Conservation (phyloP, 495 filamentous ascomycete genomes). For the Lineolata rhizophorae region DNA sequence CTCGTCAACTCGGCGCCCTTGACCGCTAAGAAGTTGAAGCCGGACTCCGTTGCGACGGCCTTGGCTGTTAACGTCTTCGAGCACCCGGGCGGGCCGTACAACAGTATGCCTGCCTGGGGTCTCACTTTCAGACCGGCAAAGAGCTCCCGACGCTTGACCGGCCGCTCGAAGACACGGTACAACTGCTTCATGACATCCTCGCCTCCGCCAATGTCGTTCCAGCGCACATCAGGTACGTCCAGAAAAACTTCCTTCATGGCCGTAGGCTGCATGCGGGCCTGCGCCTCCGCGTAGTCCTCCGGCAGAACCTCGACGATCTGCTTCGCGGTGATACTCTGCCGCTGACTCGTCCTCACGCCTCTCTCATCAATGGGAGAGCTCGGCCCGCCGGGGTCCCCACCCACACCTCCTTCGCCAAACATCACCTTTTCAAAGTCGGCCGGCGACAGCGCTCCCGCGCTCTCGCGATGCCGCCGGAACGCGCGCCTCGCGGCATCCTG, state of each 20-base stretch:
- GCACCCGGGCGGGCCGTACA: conserved; percentile 90
- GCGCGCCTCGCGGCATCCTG: conserved; percentile 13
- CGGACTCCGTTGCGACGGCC: conserved; percentile 76
- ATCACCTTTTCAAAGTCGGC: conserved; percentile 1
- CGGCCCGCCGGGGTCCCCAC: background rate
- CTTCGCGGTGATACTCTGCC: background rate
- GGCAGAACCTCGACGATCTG: background rate
- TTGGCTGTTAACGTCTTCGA: conserved; percentile 90
- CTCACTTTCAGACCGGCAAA: conserved; percentile 36
- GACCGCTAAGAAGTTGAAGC: conserved; percentile 85
- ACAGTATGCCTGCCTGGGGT: conserved; percentile 61
- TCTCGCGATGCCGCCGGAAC: conserved; percentile 5
- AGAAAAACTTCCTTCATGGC: conserved; percentile 83
- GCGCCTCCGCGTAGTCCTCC: conserved; percentile 30
- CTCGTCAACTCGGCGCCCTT: conserved; percentile 91
- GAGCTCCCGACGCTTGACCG: conserved; percentile 38
- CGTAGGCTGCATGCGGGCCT: conserved; percentile 44
- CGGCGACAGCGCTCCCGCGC: conserved; percentile 4
- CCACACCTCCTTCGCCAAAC: background rate
- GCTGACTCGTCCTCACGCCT: background rate
- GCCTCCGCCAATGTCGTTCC: conserved; percentile 82
- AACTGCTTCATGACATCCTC: conserved; percentile 53
- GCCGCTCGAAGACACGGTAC: conserved; percentile 40
- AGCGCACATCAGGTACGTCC: conserved; percentile 66
- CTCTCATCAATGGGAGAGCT: background rate